These are phyloP conservation scores for Tetrahymena elliotti DNA, from an alignment of 73 alveolate species.

Conservation along the genomic window DNA sequence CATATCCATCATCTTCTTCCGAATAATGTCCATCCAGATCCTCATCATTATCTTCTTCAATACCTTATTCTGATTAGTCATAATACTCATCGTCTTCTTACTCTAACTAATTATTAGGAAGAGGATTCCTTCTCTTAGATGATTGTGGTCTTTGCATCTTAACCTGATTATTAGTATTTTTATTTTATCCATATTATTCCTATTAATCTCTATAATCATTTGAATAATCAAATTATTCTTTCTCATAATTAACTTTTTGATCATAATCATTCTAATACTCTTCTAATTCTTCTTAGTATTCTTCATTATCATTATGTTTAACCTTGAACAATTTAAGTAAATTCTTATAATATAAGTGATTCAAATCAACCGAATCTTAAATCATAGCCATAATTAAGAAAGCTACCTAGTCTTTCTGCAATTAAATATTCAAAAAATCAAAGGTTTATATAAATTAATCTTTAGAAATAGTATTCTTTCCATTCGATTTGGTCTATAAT, in stretches of 20 bases:
- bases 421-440: neutral
- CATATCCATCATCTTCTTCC: neutral
- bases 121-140: neutral
- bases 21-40: neutral
- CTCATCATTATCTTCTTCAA: neutral
- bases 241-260: neutral
- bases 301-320: neutral
- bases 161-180: neutral
- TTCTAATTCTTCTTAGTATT: neutral
- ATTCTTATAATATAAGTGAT: neutral
- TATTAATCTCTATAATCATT: neutral
- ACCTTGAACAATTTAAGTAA: neutral
- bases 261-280: neutral
- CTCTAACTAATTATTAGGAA: neutral
- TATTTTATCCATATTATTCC: neutral
- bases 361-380: neutral
- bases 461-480: neutral
- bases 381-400: neutral
- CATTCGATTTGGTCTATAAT: neutral
- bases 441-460: neutral
- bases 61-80: neutral
- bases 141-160: neutral
- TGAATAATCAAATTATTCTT: neutral
- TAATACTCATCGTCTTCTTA: neutral
- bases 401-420: neutral